Evolutionary conservation across 768 basidiomycete species (phyloP), one percentile per base, ranked within the genome.

Genomic region (Rhizopogon rudus): DNA sequence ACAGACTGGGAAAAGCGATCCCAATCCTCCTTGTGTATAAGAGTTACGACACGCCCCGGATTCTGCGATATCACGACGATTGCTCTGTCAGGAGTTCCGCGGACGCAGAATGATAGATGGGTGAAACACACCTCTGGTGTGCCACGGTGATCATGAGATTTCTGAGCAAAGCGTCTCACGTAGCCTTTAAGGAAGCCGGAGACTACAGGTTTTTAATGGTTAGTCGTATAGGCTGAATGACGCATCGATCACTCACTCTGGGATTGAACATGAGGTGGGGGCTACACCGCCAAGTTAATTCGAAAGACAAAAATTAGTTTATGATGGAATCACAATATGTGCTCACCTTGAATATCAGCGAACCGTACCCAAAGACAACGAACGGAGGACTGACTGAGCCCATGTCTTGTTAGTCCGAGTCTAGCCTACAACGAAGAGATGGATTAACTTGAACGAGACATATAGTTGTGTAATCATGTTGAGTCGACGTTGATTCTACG

Each of bases 111-210:
- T 40, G 5, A 20, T n/a, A 1, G 55, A 16, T 13, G 45, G 40
- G 43, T 28, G 28, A 17, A 5, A 54, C 70, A 51, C 40, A 89
- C 87, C 75, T 93, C 87, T 2, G 85, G 89, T 0, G 93, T 95
- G 17, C 94, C 94, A 10, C 94, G 80, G 70, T 98, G 94, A 65
- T 98, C 94, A 66, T 93, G 90, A 54, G 92, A 95, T 65, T 83
- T 81, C 71, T 96, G 93, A 0, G 93, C 91, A 63, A 97, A 97
- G 28, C 94, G 77, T 1, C 93, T 81, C 0, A 95, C 90, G 57
- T 93, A 93, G 35, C 91, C 91, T 71, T 93, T 96, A 60, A 97
- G 74, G 63, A 87, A 97, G 9, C 94, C 94, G 0, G 90, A 77
- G 0, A 77, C 90, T 88, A 54, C 35, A 7, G n/a, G 33, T 20